Percentiles rank a stretch among this genome's conserved stretches.
Evolutionary conservation across 169 alveolate species (phyloP).

Genomic region (Plasmodium sp.): DNA sequence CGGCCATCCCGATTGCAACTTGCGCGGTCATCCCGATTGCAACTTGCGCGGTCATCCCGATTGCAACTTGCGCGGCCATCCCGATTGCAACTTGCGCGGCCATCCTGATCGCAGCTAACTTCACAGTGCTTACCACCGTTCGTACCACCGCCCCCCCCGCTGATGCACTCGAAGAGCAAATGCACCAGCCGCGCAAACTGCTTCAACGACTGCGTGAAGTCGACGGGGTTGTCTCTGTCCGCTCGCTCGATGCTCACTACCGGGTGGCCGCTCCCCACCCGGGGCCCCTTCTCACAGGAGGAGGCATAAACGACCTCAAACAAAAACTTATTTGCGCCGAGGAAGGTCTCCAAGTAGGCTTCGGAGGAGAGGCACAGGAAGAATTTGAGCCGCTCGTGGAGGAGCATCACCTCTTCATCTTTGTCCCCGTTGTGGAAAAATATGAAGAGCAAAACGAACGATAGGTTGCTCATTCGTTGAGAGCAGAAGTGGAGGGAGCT

Average conservation of each 20-base stretch:
- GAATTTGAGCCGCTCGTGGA: neutral
- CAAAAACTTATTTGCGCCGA: neutral
- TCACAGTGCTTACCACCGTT: neutral
- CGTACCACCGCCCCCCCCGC: too few species aligned
- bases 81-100: too few species aligned
- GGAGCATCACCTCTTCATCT: neutral
- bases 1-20: too few species aligned
- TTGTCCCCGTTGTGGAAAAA: constrained; percentile 10
- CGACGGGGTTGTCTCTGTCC: neutral
- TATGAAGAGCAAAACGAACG: constrained; percentile 14
- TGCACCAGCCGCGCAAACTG: neutral
- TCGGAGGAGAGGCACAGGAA: constrained; percentile 8
- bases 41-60: neutral
- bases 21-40: too few species aligned
- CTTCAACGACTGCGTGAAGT: neutral
- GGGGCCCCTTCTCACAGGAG: neutral
- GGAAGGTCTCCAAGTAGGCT: constrained; percentile 9
- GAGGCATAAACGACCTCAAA: neutral
- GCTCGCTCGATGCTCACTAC: neutral
- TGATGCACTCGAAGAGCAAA: neutral
- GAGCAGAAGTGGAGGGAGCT: constrained; percentile 1
- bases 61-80: too few species aligned
- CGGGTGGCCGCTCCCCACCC: neutral
- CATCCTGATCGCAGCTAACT: too few species aligned
- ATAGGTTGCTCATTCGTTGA: constrained; percentile 1